These are phyloP conservation scores for Cystofilobasidium bisporidii DNA, from an alignment of 768 basidiomycete species.

Conservation along the genomic window DNA sequence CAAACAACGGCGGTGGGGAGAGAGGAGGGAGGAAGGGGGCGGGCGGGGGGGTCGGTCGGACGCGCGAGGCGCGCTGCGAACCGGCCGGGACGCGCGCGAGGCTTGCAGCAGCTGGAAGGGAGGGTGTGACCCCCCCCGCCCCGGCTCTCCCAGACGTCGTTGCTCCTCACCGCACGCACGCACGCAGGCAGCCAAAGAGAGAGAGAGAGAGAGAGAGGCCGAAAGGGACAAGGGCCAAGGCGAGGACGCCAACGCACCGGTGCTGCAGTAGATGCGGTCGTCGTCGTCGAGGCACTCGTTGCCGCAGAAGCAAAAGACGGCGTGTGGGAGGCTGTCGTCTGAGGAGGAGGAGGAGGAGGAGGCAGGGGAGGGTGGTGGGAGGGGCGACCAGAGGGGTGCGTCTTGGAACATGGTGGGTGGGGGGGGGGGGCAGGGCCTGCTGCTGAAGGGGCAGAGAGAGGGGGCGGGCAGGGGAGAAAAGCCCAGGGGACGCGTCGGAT, in stretches of 20 bases:
- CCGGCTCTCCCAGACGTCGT: too few relatives aligned
- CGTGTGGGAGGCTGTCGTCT: not conserved
- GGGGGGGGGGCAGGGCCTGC: not conserved
- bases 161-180: too few relatives aligned
- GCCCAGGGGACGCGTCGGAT: too few relatives aligned
- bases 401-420: constrained; percentile 20
- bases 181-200: too few relatives aligned
- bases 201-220: not conserved
- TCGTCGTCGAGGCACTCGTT: constrained; percentile 19
- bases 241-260: not conserved
- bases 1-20: too few relatives aligned
- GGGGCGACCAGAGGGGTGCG: constrained; percentile 3
- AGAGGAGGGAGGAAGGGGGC: too few relatives aligned
- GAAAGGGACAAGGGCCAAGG: not conserved
- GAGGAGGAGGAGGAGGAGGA: constrained; percentile 3
- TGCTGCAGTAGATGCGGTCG: constrained; percentile 23
- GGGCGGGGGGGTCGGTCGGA: too few relatives aligned
- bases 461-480: too few relatives aligned
- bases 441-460: not conserved
- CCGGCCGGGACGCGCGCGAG: too few relatives aligned
- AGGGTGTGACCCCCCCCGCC: too few relatives aligned
- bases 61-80: too few relatives aligned
- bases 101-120: too few relatives aligned
- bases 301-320: constrained; percentile 26
- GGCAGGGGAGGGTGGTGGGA: not conserved